Conservation (phyloP, 2,329 filamentous ascomycete species). For the Coniella vitis region DNA sequence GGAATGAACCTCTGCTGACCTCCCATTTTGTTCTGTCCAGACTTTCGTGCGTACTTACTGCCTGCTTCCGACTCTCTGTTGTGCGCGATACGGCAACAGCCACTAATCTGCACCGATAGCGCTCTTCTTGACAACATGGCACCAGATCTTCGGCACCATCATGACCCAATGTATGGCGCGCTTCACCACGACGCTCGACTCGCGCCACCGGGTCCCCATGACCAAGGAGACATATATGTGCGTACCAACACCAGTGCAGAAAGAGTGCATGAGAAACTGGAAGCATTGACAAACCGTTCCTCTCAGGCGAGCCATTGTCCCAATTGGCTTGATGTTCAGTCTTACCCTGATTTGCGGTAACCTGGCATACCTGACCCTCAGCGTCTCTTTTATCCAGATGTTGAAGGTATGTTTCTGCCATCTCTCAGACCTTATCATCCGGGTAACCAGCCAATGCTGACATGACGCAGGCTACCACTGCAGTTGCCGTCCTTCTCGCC, state of each 20-base stretch:
- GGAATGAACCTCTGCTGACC: slow-evolving; percentile 1
- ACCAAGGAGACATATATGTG: slow-evolving; percentile 40
- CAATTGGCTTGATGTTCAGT: slow-evolving; percentile 87
- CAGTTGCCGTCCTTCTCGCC: slow-evolving; percentile 78
- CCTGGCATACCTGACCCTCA: slow-evolving; percentile 82
- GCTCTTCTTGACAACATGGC: slow-evolving; percentile 84
- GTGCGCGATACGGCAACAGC: not conserved
- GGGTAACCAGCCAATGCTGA: not conserved
- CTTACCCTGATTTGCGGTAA: slow-evolving; percentile 88
- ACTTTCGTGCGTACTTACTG: slow-evolving; percentile 7
- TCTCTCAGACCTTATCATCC: not conserved
- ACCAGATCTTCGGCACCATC: slow-evolving; percentile 78
- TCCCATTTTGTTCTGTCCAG: not conserved
- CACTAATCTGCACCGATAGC: slow-evolving; percentile 41
- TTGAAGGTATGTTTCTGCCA: slow-evolving; percentile 58
- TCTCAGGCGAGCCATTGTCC: slow-evolving; percentile 70
- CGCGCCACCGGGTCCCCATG: slow-evolving; percentile 89
- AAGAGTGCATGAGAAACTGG: not conserved
- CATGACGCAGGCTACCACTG: slow-evolving; percentile 68
- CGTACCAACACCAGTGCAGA: not conserved
- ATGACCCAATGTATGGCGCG: slow-evolving; percentile 86
- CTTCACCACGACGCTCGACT: slow-evolving; percentile 79
- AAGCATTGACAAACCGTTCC: slow-evolving; percentile 46
- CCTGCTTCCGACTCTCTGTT: not conserved
- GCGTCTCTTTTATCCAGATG: slow-evolving; percentile 94